phyloP scores from a whole-genome alignment of 2,329 filamentous ascomycete genomes.

The Sarocladium brachiariae region DNA sequence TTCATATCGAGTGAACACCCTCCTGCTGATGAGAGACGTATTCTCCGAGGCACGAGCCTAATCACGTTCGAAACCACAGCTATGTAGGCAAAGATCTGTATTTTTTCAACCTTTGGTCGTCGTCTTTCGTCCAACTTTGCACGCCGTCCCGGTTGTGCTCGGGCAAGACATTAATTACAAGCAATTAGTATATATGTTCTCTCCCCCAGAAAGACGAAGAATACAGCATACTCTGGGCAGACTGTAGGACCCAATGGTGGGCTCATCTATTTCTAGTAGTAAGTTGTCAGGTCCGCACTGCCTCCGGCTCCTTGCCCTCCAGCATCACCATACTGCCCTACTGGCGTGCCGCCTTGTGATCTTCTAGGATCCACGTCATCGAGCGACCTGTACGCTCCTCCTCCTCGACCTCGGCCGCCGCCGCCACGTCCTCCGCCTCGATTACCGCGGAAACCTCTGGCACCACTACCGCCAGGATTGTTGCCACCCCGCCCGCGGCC shows the following conservation, averaged over 20 bases:
- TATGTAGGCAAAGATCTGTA: too few species aligned
- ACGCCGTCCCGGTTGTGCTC: too few species aligned
- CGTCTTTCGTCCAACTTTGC: too few species aligned
- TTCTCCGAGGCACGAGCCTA: too few species aligned
- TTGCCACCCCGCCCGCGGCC: slow-evolving; percentile 32
- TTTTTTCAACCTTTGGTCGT: too few species aligned
- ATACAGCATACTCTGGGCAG: too few species aligned
- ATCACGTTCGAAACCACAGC: too few species aligned
- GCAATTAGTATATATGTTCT: too few species aligned
- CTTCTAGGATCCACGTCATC: slow-evolving; percentile 53
- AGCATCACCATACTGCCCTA: slow-evolving; percentile 23
- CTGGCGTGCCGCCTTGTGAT: not conserved
- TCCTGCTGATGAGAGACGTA: too few species aligned
- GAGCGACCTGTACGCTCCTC: slow-evolving; percentile 56
- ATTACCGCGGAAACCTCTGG: slow-evolving; percentile 28
- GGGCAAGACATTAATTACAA: too few species aligned
- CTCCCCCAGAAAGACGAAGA: too few species aligned
- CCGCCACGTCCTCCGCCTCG: slow-evolving; percentile 35
- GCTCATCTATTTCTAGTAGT: slow-evolving; percentile 24
- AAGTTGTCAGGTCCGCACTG: slow-evolving; percentile 32
- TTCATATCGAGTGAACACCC: not conserved
- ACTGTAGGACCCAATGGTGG: too few species aligned
- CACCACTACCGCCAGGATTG: slow-evolving; percentile 27
- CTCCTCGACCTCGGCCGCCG: slow-evolving; percentile 39
- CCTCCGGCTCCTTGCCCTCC: slow-evolving; percentile 23